Conservation (phyloP, 305 asterid species). For the Fraxinus nigra region DNA sequence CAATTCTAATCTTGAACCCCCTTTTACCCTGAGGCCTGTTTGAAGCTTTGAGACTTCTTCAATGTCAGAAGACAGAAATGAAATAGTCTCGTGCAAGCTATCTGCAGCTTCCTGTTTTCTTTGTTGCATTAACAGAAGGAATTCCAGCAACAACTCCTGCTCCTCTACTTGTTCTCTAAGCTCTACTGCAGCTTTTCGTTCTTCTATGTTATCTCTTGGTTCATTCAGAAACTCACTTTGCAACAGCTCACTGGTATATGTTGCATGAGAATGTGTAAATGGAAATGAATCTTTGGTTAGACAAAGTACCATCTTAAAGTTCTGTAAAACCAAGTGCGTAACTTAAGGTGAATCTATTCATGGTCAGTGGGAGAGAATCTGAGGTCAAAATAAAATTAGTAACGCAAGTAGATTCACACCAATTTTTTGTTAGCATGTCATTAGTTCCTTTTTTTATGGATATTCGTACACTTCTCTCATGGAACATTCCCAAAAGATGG, state of each 20-base stretch:
- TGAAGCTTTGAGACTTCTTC: constrained; percentile 76
- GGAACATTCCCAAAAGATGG: neutral
- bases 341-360: neutral
- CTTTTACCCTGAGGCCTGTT: constrained; percentile 42
- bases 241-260: constrained; percentile 45
- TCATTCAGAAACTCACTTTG: constrained; percentile 84
- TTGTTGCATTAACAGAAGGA: constrained; percentile 68
- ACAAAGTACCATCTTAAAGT: neutral
- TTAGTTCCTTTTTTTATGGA: neutral
- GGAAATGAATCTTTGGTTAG: constrained; percentile 1
- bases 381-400: neutral
- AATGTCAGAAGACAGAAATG: constrained; percentile 67
- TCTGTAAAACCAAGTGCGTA: neutral
- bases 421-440: neutral
- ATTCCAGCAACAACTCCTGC: constrained; percentile 84
- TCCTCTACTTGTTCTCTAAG: constrained; percentile 84
- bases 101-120: constrained; percentile 72
- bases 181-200: constrained; percentile 79
- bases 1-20: constrained; percentile 37
- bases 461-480: neutral
- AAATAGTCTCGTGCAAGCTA: constrained; percentile 57
- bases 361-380: neutral
- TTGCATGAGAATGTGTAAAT: neutral
- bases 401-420: neutral
- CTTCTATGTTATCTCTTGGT: constrained; percentile 76